Percentiles rank a stretch among this genome's conserved stretches.
These are phyloP conservation scores for Tuctoria greenei DNA, from an alignment of 176 grass and related monocot species.

Conservation along the genomic window DNA sequence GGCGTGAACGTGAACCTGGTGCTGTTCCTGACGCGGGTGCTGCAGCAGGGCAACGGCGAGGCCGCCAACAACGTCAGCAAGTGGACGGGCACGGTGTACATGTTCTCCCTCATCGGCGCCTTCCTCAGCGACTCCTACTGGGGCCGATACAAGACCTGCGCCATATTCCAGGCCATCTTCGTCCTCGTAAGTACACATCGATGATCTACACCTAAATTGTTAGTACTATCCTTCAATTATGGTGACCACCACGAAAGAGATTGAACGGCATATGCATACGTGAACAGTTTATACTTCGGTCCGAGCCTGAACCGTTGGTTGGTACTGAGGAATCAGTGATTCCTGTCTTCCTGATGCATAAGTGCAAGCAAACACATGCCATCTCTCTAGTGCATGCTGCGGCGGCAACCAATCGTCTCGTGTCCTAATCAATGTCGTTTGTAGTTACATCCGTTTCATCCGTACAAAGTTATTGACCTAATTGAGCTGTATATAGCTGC, in stretches of 20 bases:
- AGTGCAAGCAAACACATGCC: constrained; percentile 16
- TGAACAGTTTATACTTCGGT: background rate
- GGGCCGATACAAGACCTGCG: constrained; percentile 90
- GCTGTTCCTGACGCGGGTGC: constrained; percentile 85
- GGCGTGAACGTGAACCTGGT: constrained; percentile 95
- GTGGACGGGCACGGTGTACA: constrained; percentile 98
- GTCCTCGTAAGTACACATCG: constrained; percentile 55
- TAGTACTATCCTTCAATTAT: background rate
- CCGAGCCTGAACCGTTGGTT: constrained; percentile 1
- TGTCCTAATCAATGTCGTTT: background rate
- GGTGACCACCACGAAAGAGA: background rate
- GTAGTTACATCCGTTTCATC: background rate
- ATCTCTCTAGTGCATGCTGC: background rate
- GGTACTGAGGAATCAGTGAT: background rate
- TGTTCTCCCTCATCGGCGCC: constrained; percentile 94
- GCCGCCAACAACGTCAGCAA: constrained; percentile 99
- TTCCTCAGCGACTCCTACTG: constrained; percentile 98
- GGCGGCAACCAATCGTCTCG: too few relatives aligned
- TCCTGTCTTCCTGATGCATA: background rate
- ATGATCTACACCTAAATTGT: background rate
- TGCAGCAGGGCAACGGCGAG: constrained; percentile 80
- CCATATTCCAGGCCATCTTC: constrained; percentile 90
- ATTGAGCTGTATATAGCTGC: background rate
- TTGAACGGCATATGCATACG: background rate
- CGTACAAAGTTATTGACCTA: background rate